A percentile compares a stretch with the other conserved stretches of the same genome.
Evolutionary conservation across 2,329 filamentous ascomycete genomes (phyloP).

Genomic region (Fusarium zealandicum): DNA sequence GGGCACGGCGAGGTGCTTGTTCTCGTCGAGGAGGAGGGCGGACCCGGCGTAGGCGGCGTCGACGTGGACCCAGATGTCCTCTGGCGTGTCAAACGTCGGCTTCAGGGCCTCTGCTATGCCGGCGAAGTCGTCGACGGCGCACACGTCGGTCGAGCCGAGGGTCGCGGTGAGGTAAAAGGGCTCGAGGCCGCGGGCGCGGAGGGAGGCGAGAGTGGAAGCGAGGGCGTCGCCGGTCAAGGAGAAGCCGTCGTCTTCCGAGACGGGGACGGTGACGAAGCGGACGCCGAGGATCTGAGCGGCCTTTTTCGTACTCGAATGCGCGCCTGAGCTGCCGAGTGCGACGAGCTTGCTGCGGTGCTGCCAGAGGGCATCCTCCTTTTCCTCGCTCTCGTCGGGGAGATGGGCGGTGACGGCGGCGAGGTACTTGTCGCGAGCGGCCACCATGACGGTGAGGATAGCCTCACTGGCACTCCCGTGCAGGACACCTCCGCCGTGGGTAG

Average conservation of each 20-base stretch:
- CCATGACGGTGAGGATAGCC: constrained; percentile 84
- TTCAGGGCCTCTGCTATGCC: constrained; percentile 65
- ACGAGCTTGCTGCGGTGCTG: constrained; percentile 66
- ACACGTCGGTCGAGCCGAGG: constrained; percentile 87
- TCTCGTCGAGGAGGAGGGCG: constrained; percentile 82
- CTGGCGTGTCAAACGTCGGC: constrained; percentile 40
- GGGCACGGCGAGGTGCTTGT: constrained; percentile 70
- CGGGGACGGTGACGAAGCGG: constrained; percentile 75
- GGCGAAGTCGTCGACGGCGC: constrained; percentile 82
- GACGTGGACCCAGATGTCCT: constrained; percentile 86
- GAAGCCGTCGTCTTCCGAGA: constrained; percentile 68
- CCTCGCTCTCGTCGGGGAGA: constrained; percentile 58
- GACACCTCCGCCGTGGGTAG: constrained; percentile 82
- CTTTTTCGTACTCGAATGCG: constrained; percentile 87
- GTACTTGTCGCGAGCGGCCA: constrained; percentile 84
- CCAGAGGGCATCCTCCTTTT: constrained; percentile 74
- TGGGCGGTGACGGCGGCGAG: constrained; percentile 66
- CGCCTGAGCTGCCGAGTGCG: constrained; percentile 78
- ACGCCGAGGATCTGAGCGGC: constrained; percentile 86
- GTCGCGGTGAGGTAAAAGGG: constrained; percentile 89
- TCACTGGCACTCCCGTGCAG: constrained; percentile 93
- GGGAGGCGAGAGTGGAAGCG: constrained; percentile 66
- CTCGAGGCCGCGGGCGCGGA: constrained; percentile 72
- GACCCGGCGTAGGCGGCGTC: constrained; percentile 93
- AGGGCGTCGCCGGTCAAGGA: constrained; percentile 73